Evolutionary conservation across 192 early-diverging fungal genomes (phyloP).

Genomic region (Linnemannia hyalina): DNA sequence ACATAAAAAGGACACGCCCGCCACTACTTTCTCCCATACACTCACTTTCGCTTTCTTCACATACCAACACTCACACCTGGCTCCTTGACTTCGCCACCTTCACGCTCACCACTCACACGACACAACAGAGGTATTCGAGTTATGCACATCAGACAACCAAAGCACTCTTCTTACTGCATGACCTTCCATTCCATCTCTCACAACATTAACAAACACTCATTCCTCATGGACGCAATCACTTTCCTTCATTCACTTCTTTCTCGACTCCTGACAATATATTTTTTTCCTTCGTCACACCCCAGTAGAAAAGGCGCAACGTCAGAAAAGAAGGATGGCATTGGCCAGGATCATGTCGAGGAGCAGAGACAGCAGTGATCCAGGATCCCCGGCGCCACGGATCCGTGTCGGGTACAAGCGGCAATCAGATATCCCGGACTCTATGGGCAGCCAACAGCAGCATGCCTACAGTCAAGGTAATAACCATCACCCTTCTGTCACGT

Average conservation of each 20-base stretch:
- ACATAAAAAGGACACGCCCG: not conserved
- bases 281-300: not conserved
- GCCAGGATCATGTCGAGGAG: not conserved
- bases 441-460: not conserved
- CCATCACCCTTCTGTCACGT: too few species aligned
- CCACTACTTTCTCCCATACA: not conserved
- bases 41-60: not conserved
- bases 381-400: conserved; percentile 20
- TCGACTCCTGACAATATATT: not conserved
- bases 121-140: too few species aligned
- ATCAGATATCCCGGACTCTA: not conserved
- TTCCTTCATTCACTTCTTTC: not conserved
- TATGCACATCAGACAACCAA: too few species aligned
- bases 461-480: not conserved
- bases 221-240: not conserved
- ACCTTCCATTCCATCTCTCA: too few species aligned
- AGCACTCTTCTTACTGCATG: too few species aligned
- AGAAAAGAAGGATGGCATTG: not conserved
- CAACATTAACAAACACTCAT: too few species aligned
- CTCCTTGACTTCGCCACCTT: too few species aligned
- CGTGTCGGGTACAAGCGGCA: conserved; percentile 11
- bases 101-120: too few species aligned
- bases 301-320: not conserved
- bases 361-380: conserved; percentile 12
- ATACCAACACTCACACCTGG: not conserved